Conservation (phyloP, 768 basidiomycete genomes). For the Hydnum rufescens region DNA sequence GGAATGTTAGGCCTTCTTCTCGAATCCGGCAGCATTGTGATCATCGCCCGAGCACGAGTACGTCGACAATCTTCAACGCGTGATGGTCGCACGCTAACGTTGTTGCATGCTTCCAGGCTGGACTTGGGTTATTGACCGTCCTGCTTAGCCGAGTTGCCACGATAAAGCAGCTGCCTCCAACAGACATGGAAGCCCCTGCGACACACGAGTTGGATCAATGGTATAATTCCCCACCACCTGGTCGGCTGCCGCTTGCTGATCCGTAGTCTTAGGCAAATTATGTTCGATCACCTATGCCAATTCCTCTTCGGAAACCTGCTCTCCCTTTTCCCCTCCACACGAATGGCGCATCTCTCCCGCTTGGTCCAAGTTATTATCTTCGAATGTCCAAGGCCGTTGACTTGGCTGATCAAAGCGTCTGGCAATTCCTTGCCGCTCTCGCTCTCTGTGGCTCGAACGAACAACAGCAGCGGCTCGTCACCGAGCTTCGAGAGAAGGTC, state of each 20-base stretch:
- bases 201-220: slow-evolving; percentile 64
- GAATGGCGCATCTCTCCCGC: slow-evolving; percentile 30
- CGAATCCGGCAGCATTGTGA: slow-evolving; percentile 54
- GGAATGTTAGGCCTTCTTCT: slow-evolving; percentile 71
- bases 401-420: slow-evolving; percentile 55
- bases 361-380: slow-evolving; percentile 19
- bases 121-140: slow-evolving; percentile 73
- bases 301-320: slow-evolving; percentile 57
- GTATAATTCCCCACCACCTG: slow-evolving; percentile 22
- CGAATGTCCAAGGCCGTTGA: slow-evolving; percentile 33
- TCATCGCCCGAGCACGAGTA: slow-evolving; percentile 65
- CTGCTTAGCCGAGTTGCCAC: slow-evolving; percentile 87
- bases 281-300: slow-evolving; percentile 77
- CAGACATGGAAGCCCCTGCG: slow-evolving; percentile 36
- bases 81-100: slow-evolving; percentile 8
- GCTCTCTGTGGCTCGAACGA: slow-evolving; percentile 64
- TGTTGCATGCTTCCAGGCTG: slow-evolving; percentile 22
- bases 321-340: slow-evolving; percentile 76
- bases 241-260: slow-evolving; percentile 4
- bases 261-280: slow-evolving; percentile 41
- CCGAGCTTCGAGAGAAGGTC: slow-evolving; percentile 76
- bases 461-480: slow-evolving; percentile 78
- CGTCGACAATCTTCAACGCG: slow-evolving; percentile 14
- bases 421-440: slow-evolving; percentile 81
- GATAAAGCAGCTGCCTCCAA: slow-evolving; percentile 54